Conservation (phyloP, 768 basidiomycete genomes). For the Boletus rufocinnamomeus region DNA sequence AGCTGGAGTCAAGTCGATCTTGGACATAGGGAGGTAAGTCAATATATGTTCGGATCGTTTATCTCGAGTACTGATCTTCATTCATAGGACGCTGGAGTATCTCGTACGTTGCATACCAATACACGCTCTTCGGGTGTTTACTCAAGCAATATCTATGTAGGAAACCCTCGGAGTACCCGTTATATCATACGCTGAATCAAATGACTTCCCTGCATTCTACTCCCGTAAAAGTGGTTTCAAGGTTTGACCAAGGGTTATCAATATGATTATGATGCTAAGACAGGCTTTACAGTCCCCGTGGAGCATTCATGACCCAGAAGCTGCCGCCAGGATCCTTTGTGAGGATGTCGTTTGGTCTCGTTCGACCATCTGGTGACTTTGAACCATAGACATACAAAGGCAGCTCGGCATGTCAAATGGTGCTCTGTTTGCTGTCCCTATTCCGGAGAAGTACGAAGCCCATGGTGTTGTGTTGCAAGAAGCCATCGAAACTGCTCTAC, state of each 20-base stretch:
- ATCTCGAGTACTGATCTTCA: slow-evolving; percentile 1
- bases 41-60: background rate
- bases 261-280: background rate
- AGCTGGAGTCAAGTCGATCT: slow-evolving; percentile 91
- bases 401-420: slow-evolving; percentile 76
- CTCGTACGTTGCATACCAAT: slow-evolving; percentile 46
- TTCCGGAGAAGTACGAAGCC: slow-evolving; percentile 73
- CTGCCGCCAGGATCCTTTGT: slow-evolving; percentile 80
- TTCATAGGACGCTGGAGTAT: slow-evolving; percentile 74
- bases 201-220: slow-evolving; percentile 96
- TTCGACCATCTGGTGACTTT: slow-evolving; percentile 4
- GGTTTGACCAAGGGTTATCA: slow-evolving; percentile 31
- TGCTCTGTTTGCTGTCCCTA: slow-evolving; percentile 84
- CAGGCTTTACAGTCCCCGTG: slow-evolving; percentile 66
- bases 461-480: slow-evolving; percentile 70
- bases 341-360: slow-evolving; percentile 28
- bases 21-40: slow-evolving; percentile 80
- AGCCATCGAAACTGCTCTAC: slow-evolving; percentile 81
- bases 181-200: slow-evolving; percentile 68
- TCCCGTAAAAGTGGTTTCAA: slow-evolving; percentile 79
- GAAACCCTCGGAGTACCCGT: slow-evolving; percentile 97
- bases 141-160: slow-evolving; percentile 40
- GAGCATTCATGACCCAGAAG: slow-evolving; percentile 58
- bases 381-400: slow-evolving; percentile 58
- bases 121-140: background rate